phyloP scores from a whole-genome alignment of 495 filamentous ascomycete species.

The Penicillium ochrochloron region DNA sequence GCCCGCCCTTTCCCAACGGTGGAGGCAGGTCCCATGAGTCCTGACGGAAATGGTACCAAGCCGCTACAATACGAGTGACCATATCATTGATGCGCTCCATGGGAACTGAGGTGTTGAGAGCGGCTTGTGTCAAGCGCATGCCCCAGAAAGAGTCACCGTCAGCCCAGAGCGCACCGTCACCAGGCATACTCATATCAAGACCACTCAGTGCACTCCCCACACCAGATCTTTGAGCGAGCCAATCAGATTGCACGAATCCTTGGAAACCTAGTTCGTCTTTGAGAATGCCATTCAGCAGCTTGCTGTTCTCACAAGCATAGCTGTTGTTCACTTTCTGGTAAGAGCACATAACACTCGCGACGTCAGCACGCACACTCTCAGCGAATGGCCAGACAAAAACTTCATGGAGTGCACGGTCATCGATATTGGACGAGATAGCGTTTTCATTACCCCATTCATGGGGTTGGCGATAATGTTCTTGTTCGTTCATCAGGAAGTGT shows the following conservation, averaged over 20 bases:
- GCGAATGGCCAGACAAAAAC: constrained; percentile 91
- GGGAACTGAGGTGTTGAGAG: constrained; percentile 83
- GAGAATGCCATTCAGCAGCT: constrained; percentile 87
- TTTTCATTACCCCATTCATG: constrained; percentile 76
- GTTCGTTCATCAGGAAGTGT: constrained; percentile 82
- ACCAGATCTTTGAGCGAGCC: constrained; percentile 86
- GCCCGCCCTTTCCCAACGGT: constrained; percentile 65
- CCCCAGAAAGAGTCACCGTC: constrained; percentile 85
- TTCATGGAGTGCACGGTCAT: constrained; percentile 81
- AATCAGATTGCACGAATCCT: constrained; percentile 91
- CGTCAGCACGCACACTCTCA: constrained; percentile 83
- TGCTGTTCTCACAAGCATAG: constrained; percentile 90
- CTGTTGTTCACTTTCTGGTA: constrained; percentile 93
- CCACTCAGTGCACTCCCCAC: constrained; percentile 81
- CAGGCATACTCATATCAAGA: constrained; percentile 95
- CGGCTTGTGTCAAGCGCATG: constrained; percentile 70
- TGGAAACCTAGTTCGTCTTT: constrained; percentile 96
- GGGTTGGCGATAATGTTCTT: constrained; percentile 81
- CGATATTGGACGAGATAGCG: constrained; percentile 80
- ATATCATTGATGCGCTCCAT: constrained; percentile 89
- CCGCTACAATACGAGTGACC: constrained; percentile 86
- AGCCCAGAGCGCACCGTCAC: constrained; percentile 78
- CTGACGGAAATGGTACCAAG: constrained; percentile 91
- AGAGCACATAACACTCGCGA: constrained; percentile 85
- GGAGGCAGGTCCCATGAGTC: constrained; percentile 64